Evolutionary conservation across 1,139 yeast genomes (phyloP), one percentile per base, ranked within the genome.

Genomic region (Taphrina deformans): DNA sequence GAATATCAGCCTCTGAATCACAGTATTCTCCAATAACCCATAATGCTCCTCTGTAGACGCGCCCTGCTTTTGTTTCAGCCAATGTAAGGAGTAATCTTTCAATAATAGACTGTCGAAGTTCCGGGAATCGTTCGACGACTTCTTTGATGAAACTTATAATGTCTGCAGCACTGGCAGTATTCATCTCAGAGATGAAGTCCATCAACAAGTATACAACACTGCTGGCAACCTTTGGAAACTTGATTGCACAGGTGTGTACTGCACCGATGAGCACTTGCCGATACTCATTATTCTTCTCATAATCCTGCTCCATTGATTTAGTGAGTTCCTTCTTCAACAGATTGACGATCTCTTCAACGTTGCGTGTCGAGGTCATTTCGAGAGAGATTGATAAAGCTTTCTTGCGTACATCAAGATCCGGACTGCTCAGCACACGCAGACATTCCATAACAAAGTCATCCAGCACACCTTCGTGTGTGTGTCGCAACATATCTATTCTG

Each of bases 1-100:
- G 89, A 66, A 93, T 85, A 67, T 88, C 88, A 48, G 82, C 78
- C 71, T 87, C 92, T 65, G 86, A 88, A 65, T 59, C 74, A 46
- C 93, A 81, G 76, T 91, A 93, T 77, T 95, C 99, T 76, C 99
- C 99, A 72, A 95, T 79, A 62, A 93, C 87, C 99, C 99, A 95
- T 67, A 95, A 80, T 0, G 96, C 90, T 50, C 97, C 96, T 71
- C 98, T 86, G 78, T 86, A 88, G 21, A 93, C 97, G 73, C 90
- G 90, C 6, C 97, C 96, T 68, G 96, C 87, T 73, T 87, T 88
- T 60, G 89, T 86, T 41, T 80, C 79, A 33, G 85, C 85, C 72
- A 95, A 79, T 9, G 91, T 80, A 16, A 74, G 75, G 59, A 91
- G 78, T 69, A 95, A 82, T 70, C 88, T 85, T 56, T 79, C 77